Conservation (phyloP, 2,329 filamentous ascomycete genomes). For the Cladosporium austrohemisphaericum region DNA sequence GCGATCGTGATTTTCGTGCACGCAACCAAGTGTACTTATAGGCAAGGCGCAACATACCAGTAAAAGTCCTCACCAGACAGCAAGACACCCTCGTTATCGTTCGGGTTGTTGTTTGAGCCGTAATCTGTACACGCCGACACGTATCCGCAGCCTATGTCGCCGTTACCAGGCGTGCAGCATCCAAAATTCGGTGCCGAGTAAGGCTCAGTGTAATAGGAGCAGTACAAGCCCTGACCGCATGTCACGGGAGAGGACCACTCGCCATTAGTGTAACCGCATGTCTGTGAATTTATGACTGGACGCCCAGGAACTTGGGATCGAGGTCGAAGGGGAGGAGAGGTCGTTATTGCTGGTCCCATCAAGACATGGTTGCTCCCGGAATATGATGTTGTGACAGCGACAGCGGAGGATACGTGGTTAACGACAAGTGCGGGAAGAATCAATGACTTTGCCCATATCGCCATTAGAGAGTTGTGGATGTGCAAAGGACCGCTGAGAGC, state of each 20-base stretch:
- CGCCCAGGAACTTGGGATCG: too few species aligned
- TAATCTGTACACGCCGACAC: conserved; percentile 13
- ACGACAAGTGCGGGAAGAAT: too few species aligned
- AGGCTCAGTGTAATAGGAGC: conserved; percentile 6
- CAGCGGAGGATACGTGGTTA: too few species aligned
- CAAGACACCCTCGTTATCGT: neutral
- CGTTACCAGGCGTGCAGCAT: conserved; percentile 4
- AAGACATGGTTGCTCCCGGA: too few species aligned
- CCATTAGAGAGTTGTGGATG: too few species aligned
- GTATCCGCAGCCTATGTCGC: conserved; percentile 11
- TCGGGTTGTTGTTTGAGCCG: neutral
- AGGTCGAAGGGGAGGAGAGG: too few species aligned
- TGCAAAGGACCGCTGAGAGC: too few species aligned
- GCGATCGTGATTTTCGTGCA: neutral
- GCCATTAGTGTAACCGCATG: conserved; percentile 13
- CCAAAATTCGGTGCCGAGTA: conserved; percentile 14
- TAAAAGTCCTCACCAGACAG: neutral
- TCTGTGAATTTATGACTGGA: conserved; percentile 11
- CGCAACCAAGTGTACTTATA: neutral
- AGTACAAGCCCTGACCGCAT: neutral
- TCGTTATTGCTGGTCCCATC: too few species aligned
- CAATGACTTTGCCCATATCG: too few species aligned
- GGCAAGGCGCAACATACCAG: neutral
- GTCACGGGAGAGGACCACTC: conserved; percentile 13
- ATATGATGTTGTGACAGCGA: too few species aligned